Conservation (phyloP, 208 protist genomes). For the Leishmania amazonensis region DNA sequence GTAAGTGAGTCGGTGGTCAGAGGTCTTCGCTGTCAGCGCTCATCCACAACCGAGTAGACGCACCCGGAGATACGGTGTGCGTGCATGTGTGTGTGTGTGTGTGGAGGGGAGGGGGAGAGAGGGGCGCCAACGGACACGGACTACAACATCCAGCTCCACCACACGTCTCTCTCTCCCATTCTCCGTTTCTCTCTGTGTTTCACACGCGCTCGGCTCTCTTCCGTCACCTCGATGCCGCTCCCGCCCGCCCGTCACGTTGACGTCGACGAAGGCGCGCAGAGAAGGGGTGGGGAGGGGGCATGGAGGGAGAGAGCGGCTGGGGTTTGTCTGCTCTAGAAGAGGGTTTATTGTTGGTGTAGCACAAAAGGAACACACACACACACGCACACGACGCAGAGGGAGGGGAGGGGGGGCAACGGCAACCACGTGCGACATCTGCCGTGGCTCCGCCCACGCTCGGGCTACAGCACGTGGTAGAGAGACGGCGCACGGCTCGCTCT, state of each 20-base stretch:
- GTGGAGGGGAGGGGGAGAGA: neutral
- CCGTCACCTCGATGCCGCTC: neutral
- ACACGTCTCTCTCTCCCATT: neutral
- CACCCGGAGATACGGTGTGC: neutral
- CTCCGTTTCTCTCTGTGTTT: neutral
- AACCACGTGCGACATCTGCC: neutral
- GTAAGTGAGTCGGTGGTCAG: neutral
- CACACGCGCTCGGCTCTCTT: neutral
- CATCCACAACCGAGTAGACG: neutral
- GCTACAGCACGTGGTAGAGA: neutral
- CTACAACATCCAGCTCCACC: neutral
- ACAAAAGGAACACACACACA: neutral
- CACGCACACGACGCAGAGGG: neutral
- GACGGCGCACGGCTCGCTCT: neutral
- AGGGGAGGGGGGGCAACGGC: neutral
- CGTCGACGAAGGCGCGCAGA: neutral
- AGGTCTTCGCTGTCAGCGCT: neutral
- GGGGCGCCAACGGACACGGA: neutral
- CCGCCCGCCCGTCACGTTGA: no score
- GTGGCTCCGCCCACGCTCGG: neutral
- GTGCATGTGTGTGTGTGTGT: no score
- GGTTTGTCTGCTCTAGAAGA: neutral
- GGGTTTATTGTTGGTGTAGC: no score
- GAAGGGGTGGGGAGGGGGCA: neutral
- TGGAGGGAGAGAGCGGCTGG: neutral